Conservation (phyloP, 805 yeast genomes). For the Kuraishia ogatae region DNA sequence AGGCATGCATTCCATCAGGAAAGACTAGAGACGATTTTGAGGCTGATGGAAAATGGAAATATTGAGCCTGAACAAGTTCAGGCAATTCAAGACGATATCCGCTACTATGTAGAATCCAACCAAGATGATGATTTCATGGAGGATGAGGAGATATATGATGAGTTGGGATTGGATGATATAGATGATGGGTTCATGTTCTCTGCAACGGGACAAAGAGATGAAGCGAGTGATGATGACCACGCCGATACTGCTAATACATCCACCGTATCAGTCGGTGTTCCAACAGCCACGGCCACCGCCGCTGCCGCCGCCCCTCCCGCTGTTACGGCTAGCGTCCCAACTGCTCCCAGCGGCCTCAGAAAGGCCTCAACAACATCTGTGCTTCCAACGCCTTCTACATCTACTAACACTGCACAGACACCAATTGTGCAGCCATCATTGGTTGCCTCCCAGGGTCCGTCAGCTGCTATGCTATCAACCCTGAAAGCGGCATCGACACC, state of each 20-base stretch:
- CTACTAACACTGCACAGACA: neutral
- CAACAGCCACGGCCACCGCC: conserved; percentile 9
- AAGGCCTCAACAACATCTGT: neutral
- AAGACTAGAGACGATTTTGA: conserved; percentile 68
- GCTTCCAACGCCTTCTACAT: conserved; percentile 5
- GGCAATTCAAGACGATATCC: conserved; percentile 79
- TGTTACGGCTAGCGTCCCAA: too few relatives aligned
- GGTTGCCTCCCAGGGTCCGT: conserved; percentile 3
- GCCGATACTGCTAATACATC: conserved; percentile 1
- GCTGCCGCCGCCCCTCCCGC: conserved; percentile 3
- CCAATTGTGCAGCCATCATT: conserved; percentile 1
- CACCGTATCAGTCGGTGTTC: conserved; percentile 2
- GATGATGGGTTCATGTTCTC: conserved; percentile 21
- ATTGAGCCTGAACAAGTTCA: conserved; percentile 71
- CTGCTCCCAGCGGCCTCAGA: neutral
- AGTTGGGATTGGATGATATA: conserved; percentile 56
- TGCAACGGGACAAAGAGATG: conserved; percentile 12
- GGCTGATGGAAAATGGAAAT: conserved; percentile 71
- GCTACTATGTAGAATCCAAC: conserved; percentile 87
- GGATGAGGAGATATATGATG: conserved; percentile 89
- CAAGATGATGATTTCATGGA: conserved; percentile 90
- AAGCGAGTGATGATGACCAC: conserved; percentile 6
- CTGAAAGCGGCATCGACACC: conserved; percentile 18
- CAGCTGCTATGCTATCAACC: neutral
- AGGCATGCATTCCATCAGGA: conserved; percentile 74